Evolutionary conservation across 73 alveolate species (phyloP), one percentile per base, ranked within the genome.

Genomic region (Effrenium voratum): DNA sequence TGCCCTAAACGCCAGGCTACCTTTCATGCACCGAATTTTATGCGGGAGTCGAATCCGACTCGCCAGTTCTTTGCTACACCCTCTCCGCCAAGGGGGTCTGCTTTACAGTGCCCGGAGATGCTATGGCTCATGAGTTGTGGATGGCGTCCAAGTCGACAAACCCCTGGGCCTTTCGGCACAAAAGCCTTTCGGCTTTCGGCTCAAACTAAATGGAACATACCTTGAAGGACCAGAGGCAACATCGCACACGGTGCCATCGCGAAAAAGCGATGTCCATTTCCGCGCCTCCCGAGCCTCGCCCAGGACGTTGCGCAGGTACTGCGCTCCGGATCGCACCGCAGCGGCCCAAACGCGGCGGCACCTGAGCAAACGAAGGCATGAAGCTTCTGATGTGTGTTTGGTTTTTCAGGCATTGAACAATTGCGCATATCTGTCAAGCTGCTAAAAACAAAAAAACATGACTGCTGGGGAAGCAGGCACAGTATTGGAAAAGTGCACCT

Each of bases 331-430:
- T 66, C 95, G 95, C 86, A 88, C 95, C 19, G 95, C 95, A 43
- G 81, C 95, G 26, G 80, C 95, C 95, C 95, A 88, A 38, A 88
- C 95, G 19, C 95, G 95, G 72, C 95, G 95, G n/a, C 95, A 88
- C 95, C 95, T 88, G 34, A 16, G 70, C 30, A 13, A 44, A n/a
- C 46, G 81, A 28, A 6, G 63, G 8, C 63, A 52, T 12, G 19
- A 52, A 52, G 63, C 8, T 8, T 52, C 63, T 52, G 8, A n/a
- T n/a, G n/a, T n/a, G n/a, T n/a, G n/a, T n/a, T n/a, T n/a, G n/a
- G n/a, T n/a, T n/a, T n/a, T n/a, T n/a, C n/a, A n/a, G n/a, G n/a
- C n/a, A n/a, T n/a, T n/a, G n/a, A n/a, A n/a, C n/a, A n/a, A n/a
- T n/a, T n/a, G n/a, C n/a, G n/a, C n/a, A n/a, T n/a, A n/a, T n/a